phyloP scores from a whole-genome alignment of 2,329 filamentous ascomycete species.

The Grosmannia serpens region DNA sequence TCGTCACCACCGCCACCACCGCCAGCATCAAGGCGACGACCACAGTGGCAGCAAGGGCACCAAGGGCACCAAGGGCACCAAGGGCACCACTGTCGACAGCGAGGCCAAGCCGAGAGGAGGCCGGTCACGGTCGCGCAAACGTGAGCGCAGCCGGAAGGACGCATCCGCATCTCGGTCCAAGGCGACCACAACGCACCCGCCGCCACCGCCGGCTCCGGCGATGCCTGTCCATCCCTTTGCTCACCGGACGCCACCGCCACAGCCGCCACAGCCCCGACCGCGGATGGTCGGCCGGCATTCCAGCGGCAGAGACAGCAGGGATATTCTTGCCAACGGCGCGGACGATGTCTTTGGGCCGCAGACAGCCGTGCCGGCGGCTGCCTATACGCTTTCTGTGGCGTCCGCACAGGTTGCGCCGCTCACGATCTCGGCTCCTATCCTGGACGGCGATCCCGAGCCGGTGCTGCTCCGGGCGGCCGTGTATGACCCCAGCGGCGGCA shows the following conservation, averaged over 20 bases:
- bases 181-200: not conserved
- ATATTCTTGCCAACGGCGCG: not conserved
- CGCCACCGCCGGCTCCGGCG: not conserved
- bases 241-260: constrained; percentile 9
- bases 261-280: constrained; percentile 5
- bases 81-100: not conserved
- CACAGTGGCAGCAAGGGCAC: not conserved
- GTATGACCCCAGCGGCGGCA: constrained; percentile 33
- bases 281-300: constrained; percentile 1
- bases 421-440: constrained; percentile 38
- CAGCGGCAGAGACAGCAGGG: no score
- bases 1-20: constrained; percentile 12
- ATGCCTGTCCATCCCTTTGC: constrained; percentile 8
- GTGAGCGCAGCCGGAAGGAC: constrained; percentile 5
- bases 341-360: constrained; percentile 13
- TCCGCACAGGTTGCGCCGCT: constrained; percentile 11
- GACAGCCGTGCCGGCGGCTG: not conserved
- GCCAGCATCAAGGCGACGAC: constrained; percentile 10
- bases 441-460: constrained; percentile 35
- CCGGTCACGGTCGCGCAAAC: not conserved
- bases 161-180: not conserved
- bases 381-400: not conserved
- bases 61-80: no score
- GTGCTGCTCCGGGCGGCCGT: constrained; percentile 44
- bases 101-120: not conserved